These are phyloP conservation scores for Vaccinium myrtillus DNA, from an alignment of 148 eudicot genomes.

Conservation along the genomic window DNA sequence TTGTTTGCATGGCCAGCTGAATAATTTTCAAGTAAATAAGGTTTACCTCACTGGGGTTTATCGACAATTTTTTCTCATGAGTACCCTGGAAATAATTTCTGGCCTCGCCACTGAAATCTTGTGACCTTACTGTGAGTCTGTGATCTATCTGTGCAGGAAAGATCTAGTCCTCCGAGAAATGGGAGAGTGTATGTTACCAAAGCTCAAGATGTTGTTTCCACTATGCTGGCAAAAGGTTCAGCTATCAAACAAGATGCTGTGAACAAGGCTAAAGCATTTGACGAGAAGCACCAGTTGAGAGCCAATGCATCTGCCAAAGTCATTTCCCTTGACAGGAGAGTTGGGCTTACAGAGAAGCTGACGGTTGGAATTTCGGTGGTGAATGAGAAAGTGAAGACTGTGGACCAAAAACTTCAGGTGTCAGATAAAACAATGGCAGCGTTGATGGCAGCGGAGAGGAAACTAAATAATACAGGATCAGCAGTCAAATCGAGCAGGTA, in stretches of 20 bases:
- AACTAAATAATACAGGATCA: conserved; percentile 76
- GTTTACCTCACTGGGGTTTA: background rate
- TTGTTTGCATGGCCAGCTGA: too few relatives aligned
- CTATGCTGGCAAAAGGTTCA: conserved; percentile 88
- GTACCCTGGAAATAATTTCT: background rate
- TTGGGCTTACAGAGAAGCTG: conserved; percentile 79
- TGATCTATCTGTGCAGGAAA: conserved; percentile 35
- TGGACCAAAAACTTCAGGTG: conserved; percentile 91
- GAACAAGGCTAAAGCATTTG: conserved; percentile 91
- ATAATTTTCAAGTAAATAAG: background rate
- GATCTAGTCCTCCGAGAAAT: conserved; percentile 42
- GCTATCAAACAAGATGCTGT: conserved; percentile 86
- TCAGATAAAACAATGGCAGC: conserved; percentile 98
- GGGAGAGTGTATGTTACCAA: conserved; percentile 68
- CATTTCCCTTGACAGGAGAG: conserved; percentile 74
- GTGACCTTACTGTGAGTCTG: background rate
- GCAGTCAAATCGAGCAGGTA: conserved; percentile 99
- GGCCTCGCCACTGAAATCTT: background rate
- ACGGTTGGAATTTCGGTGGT: conserved; percentile 88
- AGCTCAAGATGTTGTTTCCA: conserved; percentile 96
- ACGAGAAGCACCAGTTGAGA: conserved; percentile 82
- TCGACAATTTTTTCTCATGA: background rate
- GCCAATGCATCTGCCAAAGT: conserved; percentile 92
- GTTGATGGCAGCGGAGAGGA: conserved; percentile 88
- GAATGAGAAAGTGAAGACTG: conserved; percentile 91